Evolutionary conservation across 352 stramenopile genomes (phyloP).

Genomic region (Globisporangium echinulatum): DNA sequence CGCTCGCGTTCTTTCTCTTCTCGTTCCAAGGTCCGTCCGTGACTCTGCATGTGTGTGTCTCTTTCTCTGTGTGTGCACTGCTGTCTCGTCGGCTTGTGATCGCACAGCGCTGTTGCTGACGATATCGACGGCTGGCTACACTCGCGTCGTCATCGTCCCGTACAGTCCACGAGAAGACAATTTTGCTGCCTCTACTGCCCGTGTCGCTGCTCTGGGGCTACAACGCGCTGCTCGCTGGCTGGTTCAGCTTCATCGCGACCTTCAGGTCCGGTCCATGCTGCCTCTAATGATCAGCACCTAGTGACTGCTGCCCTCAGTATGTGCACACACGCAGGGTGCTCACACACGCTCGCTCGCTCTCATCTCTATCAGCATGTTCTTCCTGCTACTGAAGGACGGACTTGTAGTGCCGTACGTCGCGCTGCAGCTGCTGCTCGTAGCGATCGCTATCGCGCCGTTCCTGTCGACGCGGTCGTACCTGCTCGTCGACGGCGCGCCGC

Average conservation of each 20-base stretch:
- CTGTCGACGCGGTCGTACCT: slow-evolving; percentile 25
- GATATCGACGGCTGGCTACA: too few species aligned
- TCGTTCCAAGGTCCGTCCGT: slow-evolving; percentile 84
- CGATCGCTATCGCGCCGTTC: slow-evolving; percentile 40
- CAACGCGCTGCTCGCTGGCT: slow-evolving; percentile 51
- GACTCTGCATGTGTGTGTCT: slow-evolving; percentile 16
- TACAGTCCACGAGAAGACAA: slow-evolving; percentile 95
- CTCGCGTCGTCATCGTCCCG: neutral
- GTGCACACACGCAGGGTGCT: too few species aligned
- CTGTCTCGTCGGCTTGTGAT: too few species aligned
- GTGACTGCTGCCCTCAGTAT: too few species aligned
- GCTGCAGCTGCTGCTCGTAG: slow-evolving; percentile 41
- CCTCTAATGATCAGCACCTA: too few species aligned
- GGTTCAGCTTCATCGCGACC: slow-evolving; percentile 75
- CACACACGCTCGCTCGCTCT: neutral
- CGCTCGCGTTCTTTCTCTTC: slow-evolving; percentile 94
- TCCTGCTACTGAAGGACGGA: slow-evolving; percentile 78
- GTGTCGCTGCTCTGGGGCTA: slow-evolving; percentile 80
- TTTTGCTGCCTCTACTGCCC: slow-evolving; percentile 90
- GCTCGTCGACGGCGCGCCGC: slow-evolving; percentile 12
- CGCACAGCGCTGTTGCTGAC: too few species aligned
- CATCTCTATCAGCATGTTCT: slow-evolving; percentile 64
- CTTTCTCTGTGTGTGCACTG: neutral
- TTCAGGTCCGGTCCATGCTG: slow-evolving; percentile 53
- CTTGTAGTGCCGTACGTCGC: slow-evolving; percentile 68